Base-by-base conservation (phyloP, 768 basidiomycete species). In the Chalciporus piperatus region DNA sequence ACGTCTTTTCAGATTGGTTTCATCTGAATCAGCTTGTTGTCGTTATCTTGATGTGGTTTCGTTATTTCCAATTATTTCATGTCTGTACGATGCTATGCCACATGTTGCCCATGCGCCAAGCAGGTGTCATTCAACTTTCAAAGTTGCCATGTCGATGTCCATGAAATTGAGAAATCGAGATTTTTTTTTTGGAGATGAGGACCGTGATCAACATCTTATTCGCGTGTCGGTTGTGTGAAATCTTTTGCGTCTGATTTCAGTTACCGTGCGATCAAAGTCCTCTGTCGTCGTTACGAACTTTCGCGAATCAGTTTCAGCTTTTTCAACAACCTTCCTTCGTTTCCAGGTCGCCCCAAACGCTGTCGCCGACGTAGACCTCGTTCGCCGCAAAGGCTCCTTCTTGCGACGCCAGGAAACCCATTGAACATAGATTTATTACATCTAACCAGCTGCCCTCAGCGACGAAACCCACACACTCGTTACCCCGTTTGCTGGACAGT, bases 1-100 rank as follows among this genome's bases (percentile, higher is more conserved):
- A 27, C 7, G 10, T 43, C 17, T 42, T 19, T 46, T 12, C 55
- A 94, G 92, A 95, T 95, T 73, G 92, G 92, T 61, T 94, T 95
- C 83, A 95, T 95, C 76, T 94, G 84, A 80, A 59, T 47, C 48
- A 45, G 41, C 27, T 27, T 27, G 7, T 9, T 44, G 44, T 35
- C 25, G 10, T 28, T 45, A 32, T 20, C 28, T 47, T 25, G 28
- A 13, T 28, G 23, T 22, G 37, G 32, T 22, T 33, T 44, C 6
- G 20, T 47, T 51, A 41, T 11, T 30, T 52, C 10, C 33, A 17
- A n/a, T 44, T 35, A 17, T 30, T 17, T 28, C 17, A 39, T 51
- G 53, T 59, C 38, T 49, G 19, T 38, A 38, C 37, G 37, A 39
- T 48, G 47, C 33, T 45, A 48, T 54, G 52, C 23, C 45, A 28